Percentiles rank a stretch among this genome's conserved stretches.
Evolutionary conservation across 345 rosid species (phyloP).

Genomic region (Citrus glauca): DNA sequence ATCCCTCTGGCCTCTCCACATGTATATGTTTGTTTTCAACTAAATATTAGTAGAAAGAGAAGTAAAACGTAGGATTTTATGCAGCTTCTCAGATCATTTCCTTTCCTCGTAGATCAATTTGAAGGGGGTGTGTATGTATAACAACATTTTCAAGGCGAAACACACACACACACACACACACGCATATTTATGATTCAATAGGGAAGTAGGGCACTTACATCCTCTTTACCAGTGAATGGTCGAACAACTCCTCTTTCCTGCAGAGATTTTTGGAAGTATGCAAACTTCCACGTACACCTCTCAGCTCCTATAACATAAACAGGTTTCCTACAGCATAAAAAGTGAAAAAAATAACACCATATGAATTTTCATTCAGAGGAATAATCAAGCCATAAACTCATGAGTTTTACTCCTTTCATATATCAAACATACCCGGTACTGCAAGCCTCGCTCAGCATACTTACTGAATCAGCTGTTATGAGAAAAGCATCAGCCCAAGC

Average conservation of each 20-base stretch:
- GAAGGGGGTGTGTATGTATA: background rate
- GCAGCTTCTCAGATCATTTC: background rate
- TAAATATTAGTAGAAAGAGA: background rate
- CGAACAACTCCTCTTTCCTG: conserved; percentile 65
- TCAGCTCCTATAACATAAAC: conserved; percentile 81
- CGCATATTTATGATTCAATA: background rate
- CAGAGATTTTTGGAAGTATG: conserved; percentile 71
- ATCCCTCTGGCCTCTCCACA: background rate
- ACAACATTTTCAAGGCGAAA: background rate
- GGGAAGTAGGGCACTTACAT: conserved; percentile 51
- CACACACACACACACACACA: no score
- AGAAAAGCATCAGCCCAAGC: conserved; percentile 94
- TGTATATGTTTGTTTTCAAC: background rate
- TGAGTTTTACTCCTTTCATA: background rate
- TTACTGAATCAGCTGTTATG: conserved; percentile 90
- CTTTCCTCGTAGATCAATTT: background rate
- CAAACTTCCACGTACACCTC: conserved; percentile 79
- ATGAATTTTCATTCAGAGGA: background rate
- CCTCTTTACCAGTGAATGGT: conserved; percentile 71
- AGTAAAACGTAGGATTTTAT: background rate
- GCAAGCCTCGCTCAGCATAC: conserved; percentile 97
- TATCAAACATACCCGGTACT: conserved; percentile 69
- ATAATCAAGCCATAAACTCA: background rate
- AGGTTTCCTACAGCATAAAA: conserved; percentile 58
- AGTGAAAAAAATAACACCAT: background rate